These are phyloP conservation scores for Pyrrhoderma lamaoense DNA, from an alignment of 1,284 basidiomycete genomes.

Conservation along the genomic window DNA sequence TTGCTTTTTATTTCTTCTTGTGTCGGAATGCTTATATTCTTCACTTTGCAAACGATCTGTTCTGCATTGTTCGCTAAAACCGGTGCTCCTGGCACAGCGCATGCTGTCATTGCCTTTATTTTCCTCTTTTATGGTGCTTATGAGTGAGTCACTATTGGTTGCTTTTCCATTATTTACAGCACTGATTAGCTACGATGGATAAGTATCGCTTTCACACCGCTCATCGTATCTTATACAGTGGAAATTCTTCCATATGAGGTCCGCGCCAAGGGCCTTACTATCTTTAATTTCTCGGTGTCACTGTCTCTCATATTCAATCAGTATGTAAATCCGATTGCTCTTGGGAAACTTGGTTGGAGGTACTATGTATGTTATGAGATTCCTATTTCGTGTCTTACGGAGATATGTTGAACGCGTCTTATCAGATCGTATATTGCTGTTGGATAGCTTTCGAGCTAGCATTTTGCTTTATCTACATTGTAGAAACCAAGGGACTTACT, in stretches of 20 bases:
- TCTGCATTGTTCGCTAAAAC: slow-evolving; percentile 53
- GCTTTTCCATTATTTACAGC: not conserved
- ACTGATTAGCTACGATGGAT: not conserved
- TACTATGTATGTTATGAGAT: slow-evolving; percentile 39
- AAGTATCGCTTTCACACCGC: slow-evolving; percentile 65
- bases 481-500: slow-evolving; percentile 67
- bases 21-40: slow-evolving; percentile 64
- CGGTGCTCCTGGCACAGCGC: slow-evolving; percentile 38
- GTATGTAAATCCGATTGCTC: slow-evolving; percentile 73
- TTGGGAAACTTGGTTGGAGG: slow-evolving; percentile 52
- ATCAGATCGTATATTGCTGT: slow-evolving; percentile 55
- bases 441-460: slow-evolving; percentile 59
- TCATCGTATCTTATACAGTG: slow-evolving; percentile 68
- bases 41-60: slow-evolving; percentile 64
- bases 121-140: slow-evolving; percentile 68
- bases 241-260: slow-evolving; percentile 67
- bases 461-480: slow-evolving; percentile 57
- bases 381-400: not conserved
- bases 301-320: slow-evolving; percentile 71
- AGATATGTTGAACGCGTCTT: not conserved
- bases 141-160: slow-evolving; percentile 38
- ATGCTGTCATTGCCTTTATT: slow-evolving; percentile 70
- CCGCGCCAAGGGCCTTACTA: slow-evolving; percentile 72
- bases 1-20: slow-evolving; percentile 58
- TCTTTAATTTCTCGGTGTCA: slow-evolving; percentile 63